These are phyloP conservation scores for Trichoderma orchidacearum DNA, from an alignment of 495 filamentous ascomycete genomes.

Conservation along the genomic window DNA sequence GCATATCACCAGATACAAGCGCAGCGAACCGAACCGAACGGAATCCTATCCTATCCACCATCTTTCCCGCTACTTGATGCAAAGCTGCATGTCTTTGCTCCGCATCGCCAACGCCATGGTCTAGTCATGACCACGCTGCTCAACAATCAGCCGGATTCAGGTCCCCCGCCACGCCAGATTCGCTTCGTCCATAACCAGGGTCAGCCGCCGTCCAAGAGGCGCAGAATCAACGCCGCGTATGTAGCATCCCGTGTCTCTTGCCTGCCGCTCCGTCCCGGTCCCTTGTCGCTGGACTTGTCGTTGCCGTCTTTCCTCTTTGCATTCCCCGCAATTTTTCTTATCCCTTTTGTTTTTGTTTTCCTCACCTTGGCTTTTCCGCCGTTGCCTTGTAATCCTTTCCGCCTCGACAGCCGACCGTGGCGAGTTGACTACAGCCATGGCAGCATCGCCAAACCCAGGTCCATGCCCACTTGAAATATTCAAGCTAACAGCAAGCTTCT, in stretches of 20 bases:
- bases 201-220: slow-evolving; percentile 65
- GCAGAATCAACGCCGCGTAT: slow-evolving; percentile 72
- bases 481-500: slow-evolving; percentile 3
- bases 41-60: no score
- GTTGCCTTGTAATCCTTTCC: no score
- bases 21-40: no score
- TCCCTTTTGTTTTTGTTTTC: no score
- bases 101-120: neutral
- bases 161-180: slow-evolving; percentile 40
- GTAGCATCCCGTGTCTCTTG: slow-evolving; percentile 19
- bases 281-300: slow-evolving; percentile 8
- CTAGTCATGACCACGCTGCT: slow-evolving; percentile 26
- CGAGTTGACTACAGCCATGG: no score
- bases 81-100: neutral
- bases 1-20: no score
- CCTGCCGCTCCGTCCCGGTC: slow-evolving; percentile 4
- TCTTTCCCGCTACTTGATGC: neutral
- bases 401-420: no score
- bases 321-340: no score
- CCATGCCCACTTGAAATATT: no score
- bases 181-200: slow-evolving; percentile 74
- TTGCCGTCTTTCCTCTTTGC: no score
- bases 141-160: slow-evolving; percentile 7
- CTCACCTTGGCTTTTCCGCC: no score
- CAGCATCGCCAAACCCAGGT: no score